phyloP scores from a whole-genome alignment of 176 grass and related monocot genomes.

The Musa itinerans region DNA sequence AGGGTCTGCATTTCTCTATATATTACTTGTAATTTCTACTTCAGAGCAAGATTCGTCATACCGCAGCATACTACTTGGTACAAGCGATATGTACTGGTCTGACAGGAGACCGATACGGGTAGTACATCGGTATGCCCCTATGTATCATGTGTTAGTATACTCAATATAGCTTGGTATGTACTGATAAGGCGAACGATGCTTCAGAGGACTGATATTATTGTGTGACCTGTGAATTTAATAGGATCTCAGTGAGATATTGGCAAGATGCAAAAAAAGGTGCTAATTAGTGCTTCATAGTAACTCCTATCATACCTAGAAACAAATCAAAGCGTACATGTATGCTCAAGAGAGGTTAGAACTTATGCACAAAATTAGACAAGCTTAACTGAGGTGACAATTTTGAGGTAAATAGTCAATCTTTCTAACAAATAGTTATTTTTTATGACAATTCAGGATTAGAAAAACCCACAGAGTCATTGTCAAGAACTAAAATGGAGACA shows the following conservation, averaged over 20 bases:
- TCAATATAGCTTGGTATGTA: too few species aligned
- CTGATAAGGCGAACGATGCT: too few species aligned
- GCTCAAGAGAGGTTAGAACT: neutral
- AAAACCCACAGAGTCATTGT: too few species aligned
- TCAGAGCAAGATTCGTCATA: neutral
- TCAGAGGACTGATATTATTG: too few species aligned
- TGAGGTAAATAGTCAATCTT: neutral
- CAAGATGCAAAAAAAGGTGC: neutral
- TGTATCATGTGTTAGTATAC: too few species aligned
- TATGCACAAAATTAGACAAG: neutral
- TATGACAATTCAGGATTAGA: too few species aligned
- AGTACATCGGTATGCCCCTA: too few species aligned
- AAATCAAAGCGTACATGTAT: neutral
- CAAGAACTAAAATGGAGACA: too few species aligned
- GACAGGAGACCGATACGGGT: too few species aligned
- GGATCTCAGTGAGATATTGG: neutral
- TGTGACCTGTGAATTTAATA: neutral
- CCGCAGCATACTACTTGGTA: too few species aligned
- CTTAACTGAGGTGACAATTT: neutral
- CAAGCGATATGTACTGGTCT: too few species aligned
- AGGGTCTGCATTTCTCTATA: slow-evolving; percentile 2
- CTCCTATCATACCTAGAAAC: neutral
- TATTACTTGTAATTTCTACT: neutral
- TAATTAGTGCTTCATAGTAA: neutral
- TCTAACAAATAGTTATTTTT: neutral